phyloP scores from a whole-genome alignment of 2,329 filamentous ascomycete species.

The Xylariaceae sp. region DNA sequence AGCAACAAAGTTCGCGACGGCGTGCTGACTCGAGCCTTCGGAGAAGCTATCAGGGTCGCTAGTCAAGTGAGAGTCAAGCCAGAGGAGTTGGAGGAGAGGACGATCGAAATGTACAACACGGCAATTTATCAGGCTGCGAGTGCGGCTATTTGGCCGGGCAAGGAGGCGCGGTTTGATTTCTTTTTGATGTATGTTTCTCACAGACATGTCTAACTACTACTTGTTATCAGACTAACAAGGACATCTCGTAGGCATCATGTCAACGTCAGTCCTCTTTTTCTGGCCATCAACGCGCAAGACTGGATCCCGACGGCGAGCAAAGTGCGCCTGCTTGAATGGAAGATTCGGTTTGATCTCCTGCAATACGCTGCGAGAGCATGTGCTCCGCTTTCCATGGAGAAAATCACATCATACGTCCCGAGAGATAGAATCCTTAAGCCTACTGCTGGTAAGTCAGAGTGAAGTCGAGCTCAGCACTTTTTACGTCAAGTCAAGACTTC shows the following conservation, averaged over 20 bases:
- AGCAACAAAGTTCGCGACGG: constrained; percentile 73
- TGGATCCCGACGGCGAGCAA: constrained; percentile 70
- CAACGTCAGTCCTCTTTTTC: constrained; percentile 76
- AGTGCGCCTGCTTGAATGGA: constrained; percentile 78
- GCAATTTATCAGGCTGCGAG: constrained; percentile 56
- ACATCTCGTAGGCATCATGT: constrained; percentile 71
- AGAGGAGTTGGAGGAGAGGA: constrained; percentile 62
- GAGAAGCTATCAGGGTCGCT: constrained; percentile 68
- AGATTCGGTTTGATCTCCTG: constrained; percentile 75
- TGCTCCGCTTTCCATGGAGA: constrained; percentile 64
- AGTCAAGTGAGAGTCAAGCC: constrained; percentile 63
- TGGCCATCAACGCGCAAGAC: constrained; percentile 65
- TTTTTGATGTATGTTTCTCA: constrained; percentile 63
- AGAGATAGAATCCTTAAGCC: constrained; percentile 45
- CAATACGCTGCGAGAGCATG: constrained; percentile 75
- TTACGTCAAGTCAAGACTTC: too few species aligned
- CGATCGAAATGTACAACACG: constrained; percentile 72
- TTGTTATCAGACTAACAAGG: neutral
- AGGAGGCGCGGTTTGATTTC: constrained; percentile 80
- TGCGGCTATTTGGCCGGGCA: constrained; percentile 68
- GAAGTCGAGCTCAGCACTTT: too few species aligned
- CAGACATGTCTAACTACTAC: neutral
- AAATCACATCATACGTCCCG: constrained; percentile 66
- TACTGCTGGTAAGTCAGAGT: constrained; percentile 53
- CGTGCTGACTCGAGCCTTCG: constrained; percentile 65